These are phyloP conservation scores for Agarophyton chilense DNA, from an alignment of 23 red algal species.

Conservation along the genomic window DNA sequence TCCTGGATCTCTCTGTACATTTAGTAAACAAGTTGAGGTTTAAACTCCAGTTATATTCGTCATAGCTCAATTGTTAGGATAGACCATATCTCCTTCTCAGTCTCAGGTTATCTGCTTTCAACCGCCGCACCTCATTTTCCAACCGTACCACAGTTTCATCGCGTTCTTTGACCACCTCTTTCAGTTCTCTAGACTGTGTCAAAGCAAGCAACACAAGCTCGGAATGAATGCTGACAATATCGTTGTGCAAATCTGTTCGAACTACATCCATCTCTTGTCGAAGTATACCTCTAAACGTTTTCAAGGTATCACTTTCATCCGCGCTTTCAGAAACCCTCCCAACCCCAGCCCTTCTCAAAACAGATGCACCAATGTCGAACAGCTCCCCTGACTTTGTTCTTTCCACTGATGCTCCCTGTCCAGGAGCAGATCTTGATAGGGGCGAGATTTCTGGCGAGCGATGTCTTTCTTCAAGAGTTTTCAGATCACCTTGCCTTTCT, in stretches of 20 bases:
- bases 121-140: conserved; percentile 26
- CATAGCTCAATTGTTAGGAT: not conserved
- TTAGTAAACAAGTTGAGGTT: conserved; percentile 5
- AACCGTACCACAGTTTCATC: conserved; percentile 27
- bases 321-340: not conserved
- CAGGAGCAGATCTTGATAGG: not conserved
- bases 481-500: not conserved
- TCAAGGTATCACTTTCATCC: not conserved
- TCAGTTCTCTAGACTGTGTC: conserved; percentile 39
- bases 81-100: conserved; percentile 47
- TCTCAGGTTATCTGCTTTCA: conserved; percentile 36
- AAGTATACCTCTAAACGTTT: conserved; percentile 12
- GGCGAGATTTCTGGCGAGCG: not conserved
- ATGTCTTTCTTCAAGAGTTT: not conserved
- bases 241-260: conserved; percentile 31
- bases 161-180: conserved; percentile 24
- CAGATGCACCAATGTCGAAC: not conserved
- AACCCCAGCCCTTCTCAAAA: not conserved
- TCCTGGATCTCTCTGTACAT: conserved; percentile 2
- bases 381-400: not conserved
- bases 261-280: conserved; percentile 39
- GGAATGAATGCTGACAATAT: conserved; percentile 65
- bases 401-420: not conserved
- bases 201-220: conserved; percentile 45
- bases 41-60: not conserved